phyloP scores from a whole-genome alignment of 2,329 filamentous ascomycete genomes.

The Colletotrichum euphorbiae region DNA sequence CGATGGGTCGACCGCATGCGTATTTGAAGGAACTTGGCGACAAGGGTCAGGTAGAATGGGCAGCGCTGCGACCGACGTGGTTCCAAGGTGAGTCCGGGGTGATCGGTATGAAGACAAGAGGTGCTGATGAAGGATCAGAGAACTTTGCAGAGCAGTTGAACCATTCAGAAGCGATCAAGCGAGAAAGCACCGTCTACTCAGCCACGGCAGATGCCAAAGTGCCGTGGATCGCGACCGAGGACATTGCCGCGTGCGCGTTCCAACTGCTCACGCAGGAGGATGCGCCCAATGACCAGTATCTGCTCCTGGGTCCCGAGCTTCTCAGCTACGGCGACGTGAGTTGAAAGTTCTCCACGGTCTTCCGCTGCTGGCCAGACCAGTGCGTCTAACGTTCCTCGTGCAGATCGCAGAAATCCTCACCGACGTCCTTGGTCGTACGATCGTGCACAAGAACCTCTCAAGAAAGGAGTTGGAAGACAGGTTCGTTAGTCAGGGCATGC shows the following conservation, averaged over 20 bases:
- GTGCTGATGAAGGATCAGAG: constrained; percentile 47
- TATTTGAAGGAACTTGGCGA: constrained; percentile 53
- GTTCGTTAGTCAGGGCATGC: constrained; percentile 44
- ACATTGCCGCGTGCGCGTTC: constrained; percentile 59
- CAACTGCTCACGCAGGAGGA: constrained; percentile 52
- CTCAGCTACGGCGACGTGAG: constrained; percentile 50
- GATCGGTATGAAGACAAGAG: not conserved
- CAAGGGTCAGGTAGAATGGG: constrained; percentile 53
- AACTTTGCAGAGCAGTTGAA: constrained; percentile 53
- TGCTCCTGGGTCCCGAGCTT: constrained; percentile 52
- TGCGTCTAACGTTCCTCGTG: not conserved
- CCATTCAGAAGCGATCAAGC: constrained; percentile 48
- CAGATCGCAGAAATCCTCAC: constrained; percentile 49
- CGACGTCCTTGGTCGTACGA: constrained; percentile 47
- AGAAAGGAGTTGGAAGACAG: constrained; percentile 45
- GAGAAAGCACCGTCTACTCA: constrained; percentile 56
- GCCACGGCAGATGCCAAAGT: constrained; percentile 57
- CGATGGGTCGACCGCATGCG: constrained; percentile 51
- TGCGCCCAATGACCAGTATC: constrained; percentile 54
- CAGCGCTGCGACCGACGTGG: constrained; percentile 59
- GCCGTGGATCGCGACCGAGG: constrained; percentile 59
- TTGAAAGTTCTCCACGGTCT: not conserved
- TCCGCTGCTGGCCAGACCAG: not conserved
- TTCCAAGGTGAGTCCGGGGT: constrained; percentile 54
- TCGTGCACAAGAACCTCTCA: constrained; percentile 51